These are phyloP conservation scores for Lycium barbarum DNA, from an alignment of 257 asterid genomes.

Conservation along the genomic window DNA sequence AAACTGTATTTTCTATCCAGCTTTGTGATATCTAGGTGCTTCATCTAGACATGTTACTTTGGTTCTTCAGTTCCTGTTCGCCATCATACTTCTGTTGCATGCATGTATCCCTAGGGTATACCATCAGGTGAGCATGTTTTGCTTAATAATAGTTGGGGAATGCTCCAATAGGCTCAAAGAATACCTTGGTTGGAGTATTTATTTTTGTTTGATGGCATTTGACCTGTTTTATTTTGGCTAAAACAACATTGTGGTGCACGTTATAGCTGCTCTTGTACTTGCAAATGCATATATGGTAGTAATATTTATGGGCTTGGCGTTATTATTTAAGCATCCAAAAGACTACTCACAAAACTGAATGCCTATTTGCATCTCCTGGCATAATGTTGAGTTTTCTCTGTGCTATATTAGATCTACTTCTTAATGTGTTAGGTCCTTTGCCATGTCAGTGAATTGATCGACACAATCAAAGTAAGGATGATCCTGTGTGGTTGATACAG, in stretches of 20 bases:
- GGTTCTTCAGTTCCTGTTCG: not conserved
- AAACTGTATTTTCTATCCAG: not conserved
- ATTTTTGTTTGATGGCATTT: not conserved
- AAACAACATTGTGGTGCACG: not conserved
- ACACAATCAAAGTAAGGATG: not conserved
- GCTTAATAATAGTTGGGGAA: slow-evolving; percentile 5
- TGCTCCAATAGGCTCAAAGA: slow-evolving; percentile 17
- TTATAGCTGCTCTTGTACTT: not conserved
- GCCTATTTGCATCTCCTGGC: not conserved
- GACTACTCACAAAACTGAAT: slow-evolving; percentile 13
- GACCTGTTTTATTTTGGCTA: not conserved
- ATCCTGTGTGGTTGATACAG: not conserved
- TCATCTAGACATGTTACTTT: not conserved
- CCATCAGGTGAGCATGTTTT: not conserved
- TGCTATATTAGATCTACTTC: not conserved
- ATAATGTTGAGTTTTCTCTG: not conserved
- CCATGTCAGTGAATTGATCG: not conserved
- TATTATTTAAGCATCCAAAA: slow-evolving; percentile 13
- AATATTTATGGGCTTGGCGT: not conserved
- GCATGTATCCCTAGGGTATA: not conserved
- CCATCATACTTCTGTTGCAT: not conserved
- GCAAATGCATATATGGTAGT: slow-evolving; percentile 1
- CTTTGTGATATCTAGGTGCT: not conserved
- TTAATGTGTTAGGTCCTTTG: not conserved
- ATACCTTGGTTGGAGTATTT: not conserved